These are phyloP conservation scores for Scheffersomyces illinoinensis DNA, from an alignment of 1,139 yeast genomes.

Conservation along the genomic window DNA sequence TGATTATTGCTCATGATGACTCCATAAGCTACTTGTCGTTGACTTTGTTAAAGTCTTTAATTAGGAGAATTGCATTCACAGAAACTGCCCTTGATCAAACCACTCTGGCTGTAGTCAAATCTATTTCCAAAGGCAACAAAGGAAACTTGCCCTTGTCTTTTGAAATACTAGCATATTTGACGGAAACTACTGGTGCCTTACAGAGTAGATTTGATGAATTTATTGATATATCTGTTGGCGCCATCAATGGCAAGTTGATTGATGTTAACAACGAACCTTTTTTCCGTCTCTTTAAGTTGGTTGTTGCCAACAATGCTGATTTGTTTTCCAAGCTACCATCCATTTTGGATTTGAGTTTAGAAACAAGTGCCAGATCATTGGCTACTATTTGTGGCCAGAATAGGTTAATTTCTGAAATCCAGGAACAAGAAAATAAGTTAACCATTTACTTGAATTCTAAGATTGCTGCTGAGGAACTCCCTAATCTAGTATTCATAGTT, in stretches of 20 bases:
- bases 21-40: constrained; percentile 25
- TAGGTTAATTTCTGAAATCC: constrained; percentile 28
- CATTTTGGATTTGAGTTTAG: constrained; percentile 17
- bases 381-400: constrained; percentile 42
- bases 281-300: constrained; percentile 3
- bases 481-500: constrained; percentile 27
- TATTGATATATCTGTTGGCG: constrained; percentile 4
- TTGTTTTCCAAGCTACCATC: constrained; percentile 4
- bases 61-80: constrained; percentile 1
- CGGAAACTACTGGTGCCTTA: not conserved
- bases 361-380: constrained; percentile 36
- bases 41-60: constrained; percentile 19
- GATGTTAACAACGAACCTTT: constrained; percentile 12
- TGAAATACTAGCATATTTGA: constrained; percentile 6
- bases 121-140: not conserved
- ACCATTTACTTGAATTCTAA: constrained; percentile 20
- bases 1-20: constrained; percentile 28
- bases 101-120: not conserved
- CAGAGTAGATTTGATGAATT: constrained; percentile 1
- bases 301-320: constrained; percentile 3
- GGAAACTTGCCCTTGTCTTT: constrained; percentile 1
- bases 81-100: not conserved
- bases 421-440: constrained; percentile 30
- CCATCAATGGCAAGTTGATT: constrained; percentile 11
- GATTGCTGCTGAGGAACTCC: constrained; percentile 11